Conservation (phyloP, 2,329 filamentous ascomycete genomes). For the Sarocladium oryzae region DNA sequence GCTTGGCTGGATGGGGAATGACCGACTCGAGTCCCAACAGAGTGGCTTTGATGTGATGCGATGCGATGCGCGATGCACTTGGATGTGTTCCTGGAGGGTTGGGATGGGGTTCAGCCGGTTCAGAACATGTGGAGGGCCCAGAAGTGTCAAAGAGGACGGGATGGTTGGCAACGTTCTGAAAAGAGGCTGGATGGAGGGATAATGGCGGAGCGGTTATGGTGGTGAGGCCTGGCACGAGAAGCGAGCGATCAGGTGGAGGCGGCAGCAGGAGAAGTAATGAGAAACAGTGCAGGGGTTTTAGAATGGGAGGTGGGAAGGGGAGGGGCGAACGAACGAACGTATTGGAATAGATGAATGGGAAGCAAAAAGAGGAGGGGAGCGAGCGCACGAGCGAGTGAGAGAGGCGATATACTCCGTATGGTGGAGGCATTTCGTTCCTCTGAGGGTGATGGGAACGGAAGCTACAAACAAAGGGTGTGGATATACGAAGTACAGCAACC, state of each 20-base stretch:
- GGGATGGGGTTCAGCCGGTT: conserved; percentile 10
- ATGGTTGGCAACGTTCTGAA: too few relatives aligned
- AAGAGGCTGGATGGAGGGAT: conserved; percentile 14
- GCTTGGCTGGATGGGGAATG: background rate
- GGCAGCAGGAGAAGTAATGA: conserved; percentile 5
- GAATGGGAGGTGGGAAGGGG: conserved; percentile 13
- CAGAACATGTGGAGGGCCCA: background rate
- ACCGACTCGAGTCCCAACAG: background rate
- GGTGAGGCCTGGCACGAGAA: conserved; percentile 16
- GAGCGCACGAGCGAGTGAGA: conserved; percentile 14
- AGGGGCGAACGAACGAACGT: conserved; percentile 15
- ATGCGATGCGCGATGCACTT: conserved; percentile 8
- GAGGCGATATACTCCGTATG: too few relatives aligned
- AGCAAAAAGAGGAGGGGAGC: conserved; percentile 17
- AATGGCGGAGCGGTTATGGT: conserved; percentile 19
- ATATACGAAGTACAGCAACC: too few relatives aligned
- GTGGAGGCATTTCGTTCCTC: background rate
- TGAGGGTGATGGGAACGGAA: conserved; percentile 11
- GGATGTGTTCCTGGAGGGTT: conserved; percentile 4
- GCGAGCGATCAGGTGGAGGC: conserved; percentile 10
- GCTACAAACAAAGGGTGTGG: too few relatives aligned
- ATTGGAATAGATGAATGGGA: conserved; percentile 12
- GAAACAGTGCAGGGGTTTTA: background rate
- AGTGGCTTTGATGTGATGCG: conserved; percentile 9
- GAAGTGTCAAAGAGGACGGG: background rate